These are phyloP conservation scores for Fraxinus xanthoxyloides DNA, from an alignment of 305 asterid species.

Conservation along the genomic window DNA sequence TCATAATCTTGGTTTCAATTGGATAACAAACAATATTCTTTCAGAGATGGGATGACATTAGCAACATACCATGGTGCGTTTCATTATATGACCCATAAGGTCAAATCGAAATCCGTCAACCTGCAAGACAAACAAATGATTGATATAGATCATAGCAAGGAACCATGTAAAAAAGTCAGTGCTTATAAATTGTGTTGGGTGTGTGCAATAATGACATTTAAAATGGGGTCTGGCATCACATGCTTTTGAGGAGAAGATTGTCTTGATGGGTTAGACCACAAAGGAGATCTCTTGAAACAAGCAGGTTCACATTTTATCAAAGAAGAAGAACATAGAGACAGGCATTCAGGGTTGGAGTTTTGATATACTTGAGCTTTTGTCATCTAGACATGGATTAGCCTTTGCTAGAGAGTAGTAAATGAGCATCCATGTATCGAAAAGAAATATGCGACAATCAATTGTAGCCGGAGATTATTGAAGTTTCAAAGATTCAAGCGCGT, in stretches of 20 bases:
- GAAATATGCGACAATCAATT: not conserved
- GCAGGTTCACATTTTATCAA: not conserved
- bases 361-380: not conserved
- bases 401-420: not conserved
- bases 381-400: not conserved
- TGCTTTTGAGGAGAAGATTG: not conserved
- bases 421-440: not conserved
- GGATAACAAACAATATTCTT: not conserved
- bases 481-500: not conserved
- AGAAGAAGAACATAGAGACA: not conserved
- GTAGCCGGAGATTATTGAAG: not conserved
- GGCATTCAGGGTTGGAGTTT: not conserved
- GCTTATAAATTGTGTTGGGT: constrained; percentile 14
- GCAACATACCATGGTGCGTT: constrained; percentile 78
- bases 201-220: not conserved
- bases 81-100: constrained; percentile 98
- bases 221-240: not conserved
- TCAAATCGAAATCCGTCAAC: constrained; percentile 99
- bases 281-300: not conserved
- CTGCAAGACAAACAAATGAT: constrained; percentile 44
- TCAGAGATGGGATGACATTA: constrained; percentile 11
- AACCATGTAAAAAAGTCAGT: constrained; percentile 15
- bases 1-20: not conserved
- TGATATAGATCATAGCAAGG: constrained; percentile 14
- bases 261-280: not conserved